These are phyloP conservation scores for Eucalyptus leucophloia DNA, from an alignment of 345 rosid genomes.

Conservation along the genomic window DNA sequence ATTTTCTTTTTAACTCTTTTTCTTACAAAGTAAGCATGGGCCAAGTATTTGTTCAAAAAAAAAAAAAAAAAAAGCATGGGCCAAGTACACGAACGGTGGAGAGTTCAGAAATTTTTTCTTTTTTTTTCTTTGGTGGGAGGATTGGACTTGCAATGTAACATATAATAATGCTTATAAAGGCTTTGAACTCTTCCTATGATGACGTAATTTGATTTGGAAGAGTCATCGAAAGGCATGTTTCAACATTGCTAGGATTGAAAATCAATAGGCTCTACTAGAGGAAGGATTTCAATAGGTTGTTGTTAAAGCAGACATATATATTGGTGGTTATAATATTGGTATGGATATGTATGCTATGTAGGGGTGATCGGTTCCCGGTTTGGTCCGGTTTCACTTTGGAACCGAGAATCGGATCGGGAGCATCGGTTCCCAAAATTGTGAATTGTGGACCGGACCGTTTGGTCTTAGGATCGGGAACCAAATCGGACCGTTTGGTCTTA, in stretches of 20 bases:
- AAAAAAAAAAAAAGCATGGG: background rate
- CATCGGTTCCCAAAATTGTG: too few species aligned
- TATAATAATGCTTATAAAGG: background rate
- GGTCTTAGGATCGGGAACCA: too few species aligned
- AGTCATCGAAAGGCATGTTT: background rate
- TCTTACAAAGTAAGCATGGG: background rate
- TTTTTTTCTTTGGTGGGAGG: background rate
- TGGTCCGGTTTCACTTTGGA: too few species aligned
- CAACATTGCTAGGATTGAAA: background rate
- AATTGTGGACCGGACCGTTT: too few species aligned
- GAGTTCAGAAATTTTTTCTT: background rate
- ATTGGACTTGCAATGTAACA: background rate
- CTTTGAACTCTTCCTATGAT: background rate
- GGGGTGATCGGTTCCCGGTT: too few species aligned
- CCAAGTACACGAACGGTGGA: background rate
- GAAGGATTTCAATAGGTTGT: too few species aligned
- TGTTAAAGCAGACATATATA: background rate
- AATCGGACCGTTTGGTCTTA: too few species aligned
- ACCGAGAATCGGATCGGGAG: too few species aligned
- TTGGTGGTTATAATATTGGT: too few species aligned
- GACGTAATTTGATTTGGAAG: background rate
- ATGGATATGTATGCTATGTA: too few species aligned
- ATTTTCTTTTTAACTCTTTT: background rate
- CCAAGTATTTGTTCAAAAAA: too few species aligned
- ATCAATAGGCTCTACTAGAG: background rate